Percentiles rank a stretch among this genome's conserved stretches.
Evolutionary conservation across 805 yeast species (phyloP).

Genomic region (Jamesozyma hellenica): DNA sequence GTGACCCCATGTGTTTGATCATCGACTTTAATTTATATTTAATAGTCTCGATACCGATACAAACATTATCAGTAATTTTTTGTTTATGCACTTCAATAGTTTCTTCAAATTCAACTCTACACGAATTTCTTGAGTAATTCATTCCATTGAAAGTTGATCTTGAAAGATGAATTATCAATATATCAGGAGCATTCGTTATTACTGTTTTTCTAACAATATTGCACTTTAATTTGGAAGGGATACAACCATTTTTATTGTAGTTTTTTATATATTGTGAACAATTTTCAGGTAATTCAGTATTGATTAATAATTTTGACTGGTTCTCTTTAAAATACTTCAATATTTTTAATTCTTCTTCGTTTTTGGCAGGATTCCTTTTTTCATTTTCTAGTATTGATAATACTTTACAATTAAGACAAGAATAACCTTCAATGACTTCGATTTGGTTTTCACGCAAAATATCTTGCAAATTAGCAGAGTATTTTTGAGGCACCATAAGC

Average conservation of each 20-base stretch:
- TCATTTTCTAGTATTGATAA: constrained; percentile 33
- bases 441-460: constrained; percentile 48
- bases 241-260: constrained; percentile 37
- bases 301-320: constrained; percentile 37
- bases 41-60: constrained; percentile 19
- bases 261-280: constrained; percentile 38
- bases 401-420: constrained; percentile 64
- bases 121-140: constrained; percentile 60
- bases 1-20: constrained; percentile 82
- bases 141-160: constrained; percentile 69
- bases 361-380: constrained; percentile 10
- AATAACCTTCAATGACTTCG: constrained; percentile 70
- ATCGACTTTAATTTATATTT: constrained; percentile 58
- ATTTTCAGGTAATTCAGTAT: constrained; percentile 52
- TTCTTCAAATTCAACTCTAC: constrained; percentile 60
- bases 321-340: constrained; percentile 31
- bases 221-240: constrained; percentile 41
- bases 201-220: constrained; percentile 57
- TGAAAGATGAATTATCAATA: constrained; percentile 74
- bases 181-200: constrained; percentile 56
- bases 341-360: constrained; percentile 17
- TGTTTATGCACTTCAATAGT: constrained; percentile 39
- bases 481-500: constrained; percentile 56
- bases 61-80: constrained; percentile 7
- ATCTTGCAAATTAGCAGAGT: constrained; percentile 38